Conservation (phyloP, 768 basidiomycete species). For the Pisolithus microcarpus region DNA sequence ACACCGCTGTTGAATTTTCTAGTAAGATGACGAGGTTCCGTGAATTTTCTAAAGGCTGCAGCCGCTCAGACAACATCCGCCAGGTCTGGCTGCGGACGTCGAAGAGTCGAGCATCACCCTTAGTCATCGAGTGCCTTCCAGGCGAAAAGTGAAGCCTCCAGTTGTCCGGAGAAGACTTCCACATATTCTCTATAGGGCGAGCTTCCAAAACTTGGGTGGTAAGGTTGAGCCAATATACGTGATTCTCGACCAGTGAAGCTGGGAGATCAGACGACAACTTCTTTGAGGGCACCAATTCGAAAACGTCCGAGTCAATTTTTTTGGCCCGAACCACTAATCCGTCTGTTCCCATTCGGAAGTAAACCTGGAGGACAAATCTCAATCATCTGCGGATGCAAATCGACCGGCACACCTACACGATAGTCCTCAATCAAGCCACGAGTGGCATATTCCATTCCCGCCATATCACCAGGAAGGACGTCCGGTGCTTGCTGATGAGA, state of each 20-base stretch:
- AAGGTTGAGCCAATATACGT: constrained; percentile 29
- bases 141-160: constrained; percentile 12
- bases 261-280: constrained; percentile 22
- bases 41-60: constrained; percentile 19
- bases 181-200: constrained; percentile 18
- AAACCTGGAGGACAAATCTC: constrained; percentile 9
- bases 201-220: constrained; percentile 18
- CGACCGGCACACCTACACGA: constrained; percentile 9
- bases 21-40: constrained; percentile 11
- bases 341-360: constrained; percentile 13
- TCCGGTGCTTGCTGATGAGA: constrained; percentile 21
- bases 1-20: constrained; percentile 10
- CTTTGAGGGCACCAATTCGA: constrained; percentile 20
- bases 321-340: constrained; percentile 17
- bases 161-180: constrained; percentile 21
- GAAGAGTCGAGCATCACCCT: neutral
- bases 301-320: neutral
- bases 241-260: constrained; percentile 11
- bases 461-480: constrained; percentile 28
- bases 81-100: neutral
- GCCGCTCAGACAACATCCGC: constrained; percentile 8
- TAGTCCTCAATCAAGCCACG: constrained; percentile 13
- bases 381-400: neutral
- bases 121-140: neutral
- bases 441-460: constrained; percentile 30